Percentiles rank a stretch among this genome's conserved stretches.
Conservation (phyloP, 768 basidiomycete genomes). For the Serendipita vermifera region DNA sequence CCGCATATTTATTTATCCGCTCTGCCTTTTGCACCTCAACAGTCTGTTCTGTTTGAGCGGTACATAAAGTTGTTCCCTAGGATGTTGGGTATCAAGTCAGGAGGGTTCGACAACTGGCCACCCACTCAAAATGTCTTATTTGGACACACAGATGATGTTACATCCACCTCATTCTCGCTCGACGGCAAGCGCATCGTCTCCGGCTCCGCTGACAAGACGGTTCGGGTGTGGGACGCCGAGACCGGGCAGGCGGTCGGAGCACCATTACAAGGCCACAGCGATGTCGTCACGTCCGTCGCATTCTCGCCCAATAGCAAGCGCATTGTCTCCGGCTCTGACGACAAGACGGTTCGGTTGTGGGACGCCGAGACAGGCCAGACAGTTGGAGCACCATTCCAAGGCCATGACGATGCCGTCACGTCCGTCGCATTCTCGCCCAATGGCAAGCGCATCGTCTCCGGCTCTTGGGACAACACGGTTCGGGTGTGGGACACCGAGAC, state of each 20-base stretch:
- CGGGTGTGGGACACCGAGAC: conserved; percentile 12
- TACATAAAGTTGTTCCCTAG: neutral
- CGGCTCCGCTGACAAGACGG: neutral
- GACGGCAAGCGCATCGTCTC: neutral
- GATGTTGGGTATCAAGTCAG: neutral
- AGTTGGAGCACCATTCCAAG: conserved; percentile 1
- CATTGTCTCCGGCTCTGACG: neutral
- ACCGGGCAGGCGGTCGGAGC: neutral
- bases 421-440: conserved; percentile 10
- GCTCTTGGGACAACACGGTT: conserved; percentile 6
- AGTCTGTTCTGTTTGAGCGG: neutral
- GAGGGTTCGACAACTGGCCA: neutral
- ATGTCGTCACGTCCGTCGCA: neutral
- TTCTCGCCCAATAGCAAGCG: neutral
- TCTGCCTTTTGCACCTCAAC: neutral
- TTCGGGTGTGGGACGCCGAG: neutral
- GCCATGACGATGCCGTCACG: conserved; percentile 1
- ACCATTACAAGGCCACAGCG: neutral
- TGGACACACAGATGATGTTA: neutral
- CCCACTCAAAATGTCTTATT: neutral
- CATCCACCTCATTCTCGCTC: neutral
- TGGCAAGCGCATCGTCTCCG: conserved; percentile 4
- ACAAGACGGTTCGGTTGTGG: conserved; percentile 9
- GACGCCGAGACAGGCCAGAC: conserved; percentile 8
- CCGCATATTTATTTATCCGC: neutral